A percentile compares a stretch with the other conserved stretches of the same genome.
phyloP scores from a whole-genome alignment of 2,329 filamentous ascomycete species.

The Sclerotinia minor region DNA sequence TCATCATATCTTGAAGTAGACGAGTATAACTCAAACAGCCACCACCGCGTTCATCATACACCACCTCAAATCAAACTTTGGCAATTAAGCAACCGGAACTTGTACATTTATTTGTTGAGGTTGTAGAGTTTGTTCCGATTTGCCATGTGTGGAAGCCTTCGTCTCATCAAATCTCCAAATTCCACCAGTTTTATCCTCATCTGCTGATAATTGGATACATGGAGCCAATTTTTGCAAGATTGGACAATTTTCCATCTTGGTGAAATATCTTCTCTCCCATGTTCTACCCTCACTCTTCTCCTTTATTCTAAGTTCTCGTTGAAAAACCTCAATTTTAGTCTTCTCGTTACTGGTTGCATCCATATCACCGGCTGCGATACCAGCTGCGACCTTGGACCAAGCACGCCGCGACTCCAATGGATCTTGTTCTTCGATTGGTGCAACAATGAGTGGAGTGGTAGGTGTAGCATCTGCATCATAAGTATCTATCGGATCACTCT shows the following conservation, averaged over 20 bases:
- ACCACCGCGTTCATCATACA: neutral
- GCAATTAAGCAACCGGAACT: neutral
- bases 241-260: constrained; percentile 49
- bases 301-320: constrained; percentile 72
- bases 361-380: constrained; percentile 80
- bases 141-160: constrained; percentile 33
- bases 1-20: neutral
- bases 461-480: constrained; percentile 60
- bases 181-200: constrained; percentile 66
- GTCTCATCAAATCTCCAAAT: constrained; percentile 66
- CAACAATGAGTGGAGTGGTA: constrained; percentile 68
- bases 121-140: constrained; percentile 9
- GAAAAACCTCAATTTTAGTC: constrained; percentile 83
- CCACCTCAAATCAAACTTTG: neutral
- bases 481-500: constrained; percentile 55
- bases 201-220: constrained; percentile 44
- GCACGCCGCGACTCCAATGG: constrained; percentile 84
- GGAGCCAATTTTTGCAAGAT: constrained; percentile 47
- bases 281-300: constrained; percentile 72
- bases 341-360: constrained; percentile 78
- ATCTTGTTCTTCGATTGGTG: constrained; percentile 76
- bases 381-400: constrained; percentile 82
- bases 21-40: neutral
- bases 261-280: constrained; percentile 88
- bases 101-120: constrained; percentile 9